phyloP scores from a whole-genome alignment of 768 basidiomycete species.

The Rhodocollybia butyracea region DNA sequence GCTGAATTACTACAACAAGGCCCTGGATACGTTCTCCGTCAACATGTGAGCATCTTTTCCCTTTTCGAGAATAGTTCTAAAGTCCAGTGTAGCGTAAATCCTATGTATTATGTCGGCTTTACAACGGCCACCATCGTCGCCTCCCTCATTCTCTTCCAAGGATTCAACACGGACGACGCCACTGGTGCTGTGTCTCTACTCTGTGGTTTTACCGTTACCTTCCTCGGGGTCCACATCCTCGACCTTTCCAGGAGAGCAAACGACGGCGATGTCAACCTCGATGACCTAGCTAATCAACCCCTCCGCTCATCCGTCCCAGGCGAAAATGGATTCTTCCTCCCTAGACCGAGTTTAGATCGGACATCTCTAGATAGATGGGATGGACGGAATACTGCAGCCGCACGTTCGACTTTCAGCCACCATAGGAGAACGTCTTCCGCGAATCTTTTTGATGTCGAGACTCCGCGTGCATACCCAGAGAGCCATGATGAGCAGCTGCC shows the following conservation, averaged over 20 bases:
- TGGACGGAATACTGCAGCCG: neutral
- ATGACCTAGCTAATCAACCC: neutral
- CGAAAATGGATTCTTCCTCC: constrained; percentile 4
- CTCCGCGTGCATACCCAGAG: neutral
- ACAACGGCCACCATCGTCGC: constrained; percentile 91
- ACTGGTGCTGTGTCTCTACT: constrained; percentile 84
- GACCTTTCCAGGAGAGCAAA: constrained; percentile 70
- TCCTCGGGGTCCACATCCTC: constrained; percentile 92
- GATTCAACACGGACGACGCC: constrained; percentile 86
- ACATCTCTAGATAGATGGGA: constrained; percentile 6
- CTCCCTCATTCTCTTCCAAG: constrained; percentile 94
- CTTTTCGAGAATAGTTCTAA: neutral
- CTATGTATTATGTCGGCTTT: constrained; percentile 97
- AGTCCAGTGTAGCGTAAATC: constrained; percentile 72
- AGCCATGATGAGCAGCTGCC: neutral
- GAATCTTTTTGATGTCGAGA: neutral
- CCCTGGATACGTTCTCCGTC: constrained; percentile 92
- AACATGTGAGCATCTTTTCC: constrained; percentile 72
- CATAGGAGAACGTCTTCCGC: constrained; percentile 1
- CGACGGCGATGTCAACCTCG: constrained; percentile 15
- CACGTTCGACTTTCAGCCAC: neutral
- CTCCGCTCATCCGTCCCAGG: constrained; percentile 1
- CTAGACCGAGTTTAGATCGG: constrained; percentile 3
- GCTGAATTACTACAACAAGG: constrained; percentile 98
- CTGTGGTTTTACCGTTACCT: constrained; percentile 87